phyloP scores from a whole-genome alignment of 2,329 filamentous ascomycete genomes.

The Trichoderma polysporum region DNA sequence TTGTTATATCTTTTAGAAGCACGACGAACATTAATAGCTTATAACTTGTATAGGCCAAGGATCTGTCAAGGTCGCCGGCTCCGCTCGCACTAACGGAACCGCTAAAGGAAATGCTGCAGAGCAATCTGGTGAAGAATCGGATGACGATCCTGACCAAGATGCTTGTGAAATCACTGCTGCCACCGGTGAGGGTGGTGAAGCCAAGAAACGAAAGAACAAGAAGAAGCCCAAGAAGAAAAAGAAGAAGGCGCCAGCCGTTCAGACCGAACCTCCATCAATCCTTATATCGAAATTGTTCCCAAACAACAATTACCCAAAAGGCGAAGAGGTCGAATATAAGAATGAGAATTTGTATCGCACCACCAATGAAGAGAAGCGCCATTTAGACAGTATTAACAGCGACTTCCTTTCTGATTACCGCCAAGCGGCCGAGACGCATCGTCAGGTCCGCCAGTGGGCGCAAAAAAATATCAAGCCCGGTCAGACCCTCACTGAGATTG shows the following conservation, averaged over 20 bases:
- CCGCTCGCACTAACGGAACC: conserved; percentile 4
- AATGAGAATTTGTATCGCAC: conserved; percentile 77
- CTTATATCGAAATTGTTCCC: conserved; percentile 72
- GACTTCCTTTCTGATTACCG: conserved; percentile 75
- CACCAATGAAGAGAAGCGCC: conserved; percentile 80
- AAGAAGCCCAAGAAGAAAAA: conserved; percentile 74
- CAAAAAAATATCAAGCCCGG: conserved; percentile 75
- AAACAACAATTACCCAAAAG: conserved; percentile 69
- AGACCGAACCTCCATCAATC: conserved; percentile 76
- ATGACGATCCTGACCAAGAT: conserved; percentile 14
- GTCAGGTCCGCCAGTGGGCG: conserved; percentile 75
- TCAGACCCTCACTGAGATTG: conserved; percentile 71
- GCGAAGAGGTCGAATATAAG: conserved; percentile 74
- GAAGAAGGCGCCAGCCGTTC: conserved; percentile 62
- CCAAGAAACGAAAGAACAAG: conserved; percentile 73
- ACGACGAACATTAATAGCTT: background rate
- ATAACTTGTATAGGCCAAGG: background rate
- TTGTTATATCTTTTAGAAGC: background rate
- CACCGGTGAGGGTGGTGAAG: conserved; percentile 39
- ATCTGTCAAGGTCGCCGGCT: background rate
- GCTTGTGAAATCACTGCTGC: conserved; percentile 31
- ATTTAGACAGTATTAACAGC: conserved; percentile 68
- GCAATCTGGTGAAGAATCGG: conserved; percentile 14
- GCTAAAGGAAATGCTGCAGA: conserved; percentile 28
- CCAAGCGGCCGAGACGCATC: conserved; percentile 72